Base-by-base conservation (phyloP, 805 yeast genomes). In the Candida fluviatilis region DNA sequence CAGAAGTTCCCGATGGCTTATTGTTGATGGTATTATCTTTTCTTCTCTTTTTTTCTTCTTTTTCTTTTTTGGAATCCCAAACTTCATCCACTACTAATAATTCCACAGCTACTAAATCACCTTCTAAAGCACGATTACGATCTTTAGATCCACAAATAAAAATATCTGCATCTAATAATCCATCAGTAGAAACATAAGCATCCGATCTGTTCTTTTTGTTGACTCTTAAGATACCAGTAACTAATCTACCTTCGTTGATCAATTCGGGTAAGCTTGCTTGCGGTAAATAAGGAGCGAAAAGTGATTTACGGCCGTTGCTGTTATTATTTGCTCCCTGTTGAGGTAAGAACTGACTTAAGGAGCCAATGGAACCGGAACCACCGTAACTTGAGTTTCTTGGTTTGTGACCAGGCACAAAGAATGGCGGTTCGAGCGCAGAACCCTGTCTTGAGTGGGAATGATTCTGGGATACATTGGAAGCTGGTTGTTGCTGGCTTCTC, bases 141-240 rank as follows among this genome's bases (percentile, higher is more conserved):
- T 93, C 99, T 60, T 93, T 93, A 8, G 98, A 90, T 8, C 99
- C 99, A 68, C 98, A 93, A 48, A 93, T 93, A 56, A 89, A 93
- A 44, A 93, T 88, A 61, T 93, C 99, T 0, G 99, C 95, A 62
- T 93, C 99, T 46, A 93, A 73, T 23, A 90, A 75, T 1, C 96
- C 96, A 58, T 90, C 97, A 1, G 98, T 91, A 5, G 96, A 80
- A n/a, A 93, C 98, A 64, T 95, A 93, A 0, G 99, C 99, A 64
- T 93, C 98, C 1, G 96, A 88, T 52, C 99, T 75, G 60, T 93
- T 93, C 62, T 93, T 93, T 62, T 89, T 90, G 66, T 93, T 93
- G 31, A 93, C 99, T 48, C 99, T 76, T 51, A 93, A 69, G 18
- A 83, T 84, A 51, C 99, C 99, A 3, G 95, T 82, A 5, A 93